phyloP scores from a whole-genome alignment of 2,329 filamentous ascomycete species.

The Fusarium sambucinum region DNA sequence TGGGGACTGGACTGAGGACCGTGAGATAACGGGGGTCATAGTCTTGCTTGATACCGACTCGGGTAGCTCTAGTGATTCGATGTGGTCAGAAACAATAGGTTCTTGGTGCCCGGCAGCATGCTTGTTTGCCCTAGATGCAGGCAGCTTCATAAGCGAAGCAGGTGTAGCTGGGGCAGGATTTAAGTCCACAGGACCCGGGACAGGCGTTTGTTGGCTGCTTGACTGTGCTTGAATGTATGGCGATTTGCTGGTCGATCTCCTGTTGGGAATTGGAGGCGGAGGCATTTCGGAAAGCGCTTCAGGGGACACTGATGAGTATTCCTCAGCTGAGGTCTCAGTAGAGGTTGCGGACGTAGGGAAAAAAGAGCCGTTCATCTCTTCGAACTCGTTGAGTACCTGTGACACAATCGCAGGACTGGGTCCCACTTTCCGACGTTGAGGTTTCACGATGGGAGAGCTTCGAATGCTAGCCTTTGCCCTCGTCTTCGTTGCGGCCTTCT shows the following conservation, averaged over 20 bases:
- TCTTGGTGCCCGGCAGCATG: conserved; percentile 56
- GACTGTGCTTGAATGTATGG: conserved; percentile 73
- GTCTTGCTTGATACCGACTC: conserved; percentile 67
- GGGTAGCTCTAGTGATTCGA: conserved; percentile 75
- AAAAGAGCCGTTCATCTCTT: conserved; percentile 56
- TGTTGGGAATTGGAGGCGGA: conserved; percentile 74
- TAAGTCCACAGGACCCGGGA: conserved; percentile 39
- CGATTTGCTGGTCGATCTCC: conserved; percentile 73
- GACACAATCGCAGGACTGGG: conserved; percentile 68
- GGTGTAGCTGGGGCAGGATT: conserved; percentile 69
- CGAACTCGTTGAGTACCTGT: conserved; percentile 66
- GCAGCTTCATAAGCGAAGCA: conserved; percentile 86
- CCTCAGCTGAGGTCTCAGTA: conserved; percentile 68
- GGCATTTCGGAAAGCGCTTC: conserved; percentile 75
- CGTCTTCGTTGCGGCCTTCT: conserved; percentile 65
- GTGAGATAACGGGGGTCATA: conserved; percentile 56
- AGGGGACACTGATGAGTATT: conserved; percentile 74
- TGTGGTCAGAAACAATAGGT: conserved; percentile 62
- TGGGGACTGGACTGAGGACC: conserved; percentile 55
- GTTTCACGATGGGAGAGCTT: conserved; percentile 80
- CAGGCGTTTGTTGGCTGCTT: conserved; percentile 45
- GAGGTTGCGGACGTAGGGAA: conserved; percentile 55
- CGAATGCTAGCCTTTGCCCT: conserved; percentile 67
- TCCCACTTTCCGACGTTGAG: conserved; percentile 66
- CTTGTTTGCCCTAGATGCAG: conserved; percentile 65